Percentiles rank a stretch among this genome's conserved stretches.
Conservation (phyloP, 768 basidiomycete species). For the Zangia roseola region DNA sequence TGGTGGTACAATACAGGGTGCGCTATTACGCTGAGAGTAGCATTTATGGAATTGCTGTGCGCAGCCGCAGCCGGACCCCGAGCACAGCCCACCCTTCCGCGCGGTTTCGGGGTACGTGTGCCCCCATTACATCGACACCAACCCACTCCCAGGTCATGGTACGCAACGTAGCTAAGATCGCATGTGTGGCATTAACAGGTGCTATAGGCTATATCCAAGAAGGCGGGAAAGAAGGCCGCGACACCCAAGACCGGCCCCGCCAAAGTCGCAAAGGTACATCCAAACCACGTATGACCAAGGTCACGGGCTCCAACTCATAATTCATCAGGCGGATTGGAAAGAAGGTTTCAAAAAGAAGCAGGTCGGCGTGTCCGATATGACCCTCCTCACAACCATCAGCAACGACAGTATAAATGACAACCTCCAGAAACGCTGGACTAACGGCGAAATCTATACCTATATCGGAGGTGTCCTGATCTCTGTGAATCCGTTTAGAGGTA, state of each 20-base stretch:
- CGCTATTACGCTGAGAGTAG: neutral
- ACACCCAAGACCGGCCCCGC: conserved; percentile 54
- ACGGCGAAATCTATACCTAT: conserved; percentile 97
- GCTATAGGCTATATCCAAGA: conserved; percentile 79
- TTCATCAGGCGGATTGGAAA: conserved; percentile 92
- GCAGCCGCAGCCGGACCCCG: conserved; percentile 28
- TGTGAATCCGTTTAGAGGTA: conserved; percentile 97
- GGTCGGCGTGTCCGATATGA: conserved; percentile 99
- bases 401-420: conserved; percentile 99
- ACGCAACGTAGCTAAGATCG: neutral
- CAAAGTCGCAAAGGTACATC: conserved; percentile 75
- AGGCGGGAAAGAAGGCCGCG: conserved; percentile 82
- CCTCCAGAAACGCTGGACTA: conserved; percentile 93
- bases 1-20: neutral
- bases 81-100: neutral
- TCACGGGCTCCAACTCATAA: conserved; percentile 8
- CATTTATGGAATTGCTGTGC: neutral
- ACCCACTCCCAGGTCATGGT: conserved; percentile 22
- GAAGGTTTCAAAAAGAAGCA: conserved; percentile 99
- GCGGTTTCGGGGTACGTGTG: conserved; percentile 14
- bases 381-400: conserved; percentile 91
- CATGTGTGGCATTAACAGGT: conserved; percentile 1
- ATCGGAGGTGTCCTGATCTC: conserved; percentile 98
- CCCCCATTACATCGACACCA: conserved; percentile 2
- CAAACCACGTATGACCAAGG: neutral